Evolutionary conservation across 371 early-diverging fungal genomes (phyloP), one percentile per base, ranked within the genome.

Genomic region (Capniomyces stellatus): DNA sequence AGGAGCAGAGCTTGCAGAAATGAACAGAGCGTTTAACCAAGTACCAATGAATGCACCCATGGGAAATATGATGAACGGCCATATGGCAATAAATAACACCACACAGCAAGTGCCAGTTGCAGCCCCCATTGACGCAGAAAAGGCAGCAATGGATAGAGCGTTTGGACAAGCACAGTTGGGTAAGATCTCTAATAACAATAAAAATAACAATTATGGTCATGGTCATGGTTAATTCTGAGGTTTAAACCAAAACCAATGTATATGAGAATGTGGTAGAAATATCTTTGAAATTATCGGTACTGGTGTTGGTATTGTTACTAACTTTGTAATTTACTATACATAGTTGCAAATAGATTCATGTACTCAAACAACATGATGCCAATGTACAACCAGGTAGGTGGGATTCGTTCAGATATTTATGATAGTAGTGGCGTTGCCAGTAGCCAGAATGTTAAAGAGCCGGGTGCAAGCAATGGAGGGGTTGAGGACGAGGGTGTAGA

Each of bases 71-170:
- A 56, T 58, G 57, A 59, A 55, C 21, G 21, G 25, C 52, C 62
- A 47, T 46, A 54, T 60, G 22, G 54, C 43, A 13, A 24, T 19
- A 24, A 3, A 18, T 0, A 58, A 48, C 27, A 29, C 54, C 23
- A 51, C 27, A 61, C 69, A 72, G 55, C 58, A 64, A 49, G 59
- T 56, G 59, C 47, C 58, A 58, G 60, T 61, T 1, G 43, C n/a
- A 55, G 59, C 43, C 24, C 57, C 40, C 21, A 54, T 66, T 4
- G 55, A 56, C 29, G 75, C 73, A 1, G 64, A 72, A 42, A 77
- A 63, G 15, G 67, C 69, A 1, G 85, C 81, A 3, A 81, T 89
- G 54, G 85, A 86, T 51, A 58, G 59, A 25, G 85, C 87, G 13
- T 87, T 86, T 66, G 77, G 85, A 40, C 70, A 78, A 48, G 87